Conservation (phyloP, 305 asterid genomes). For the Fraxinus latifolia region DNA sequence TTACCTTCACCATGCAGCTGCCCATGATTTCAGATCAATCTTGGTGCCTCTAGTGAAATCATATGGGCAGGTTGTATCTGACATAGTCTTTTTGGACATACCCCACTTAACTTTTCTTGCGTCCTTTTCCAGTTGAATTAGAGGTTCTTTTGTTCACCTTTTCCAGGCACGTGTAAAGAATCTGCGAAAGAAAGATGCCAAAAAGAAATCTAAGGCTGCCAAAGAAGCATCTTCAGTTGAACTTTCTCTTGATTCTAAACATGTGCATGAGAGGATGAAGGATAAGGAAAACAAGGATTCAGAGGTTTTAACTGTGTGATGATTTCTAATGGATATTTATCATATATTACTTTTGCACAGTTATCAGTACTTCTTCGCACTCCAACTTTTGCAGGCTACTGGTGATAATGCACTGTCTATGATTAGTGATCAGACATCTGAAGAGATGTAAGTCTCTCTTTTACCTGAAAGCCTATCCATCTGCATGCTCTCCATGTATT, state of each 20-base stretch:
- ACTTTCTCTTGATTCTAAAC: conserved; percentile 67
- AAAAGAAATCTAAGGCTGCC: not conserved
- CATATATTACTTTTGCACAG: not conserved
- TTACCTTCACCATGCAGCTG: not conserved
- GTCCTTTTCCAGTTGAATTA: not conserved
- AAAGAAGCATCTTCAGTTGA: conserved; percentile 80
- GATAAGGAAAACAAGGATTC: conserved; percentile 78
- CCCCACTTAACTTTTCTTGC: not conserved
- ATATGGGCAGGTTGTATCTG: not conserved
- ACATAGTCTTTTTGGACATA: not conserved
- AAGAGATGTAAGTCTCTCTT: conserved; percentile 52
- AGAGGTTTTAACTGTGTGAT: conserved; percentile 43
- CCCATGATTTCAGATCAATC: not conserved
- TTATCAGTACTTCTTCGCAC: conserved; percentile 5
- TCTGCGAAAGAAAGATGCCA: not conserved
- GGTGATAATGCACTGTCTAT: conserved; percentile 22
- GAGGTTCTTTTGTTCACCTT: not conserved
- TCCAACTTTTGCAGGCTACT: conserved; percentile 48
- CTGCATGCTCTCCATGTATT: not conserved
- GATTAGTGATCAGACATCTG: conserved; percentile 35
- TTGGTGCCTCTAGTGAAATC: not conserved
- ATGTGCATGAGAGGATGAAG: conserved; percentile 55
- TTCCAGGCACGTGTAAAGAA: not conserved
- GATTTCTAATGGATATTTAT: not conserved
- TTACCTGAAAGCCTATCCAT: not conserved